Evolutionary conservation across 1,139 yeast genomes (phyloP), one percentile per base, ranked within the genome.

Genomic region (Candida buenavistaensis): DNA sequence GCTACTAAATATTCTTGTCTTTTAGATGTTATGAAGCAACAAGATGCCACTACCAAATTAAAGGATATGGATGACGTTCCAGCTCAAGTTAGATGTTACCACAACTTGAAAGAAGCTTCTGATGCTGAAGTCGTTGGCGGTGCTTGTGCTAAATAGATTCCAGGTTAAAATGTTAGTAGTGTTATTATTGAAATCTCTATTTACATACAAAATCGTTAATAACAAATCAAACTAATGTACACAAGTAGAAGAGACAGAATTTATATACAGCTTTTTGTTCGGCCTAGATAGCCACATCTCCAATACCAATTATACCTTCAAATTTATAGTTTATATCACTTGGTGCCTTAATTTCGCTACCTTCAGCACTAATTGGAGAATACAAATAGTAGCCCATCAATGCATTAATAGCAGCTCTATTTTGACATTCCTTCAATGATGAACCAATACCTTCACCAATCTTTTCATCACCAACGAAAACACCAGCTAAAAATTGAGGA

Each of bases 361-460:
- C 75, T 17, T 59, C 57, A 29, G 51, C 49, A 41, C 74, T 69
- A 32, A 83, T 62, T 14, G 97, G 97, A 43, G 85, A 78, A 62
- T 90, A 92, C 54, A 94, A 75, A 64, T 92, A 92, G 82, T 95
- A 92, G 40, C 87, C 78, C 74, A 89, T 81, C 57, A 92, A 77
- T 19, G 97, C 92, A 59, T 85, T 85, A 31, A 89, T 94, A 33
- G 89, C 87, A 20, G 97, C 94, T 59, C 96, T 79, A 23, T 89
- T 85, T 60, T 89, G 86, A 28, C 97, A 97, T 64, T 92, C 98
- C 46, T 75, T 78, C 49, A 92, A 68, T 29, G 95, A 85, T n/a
- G 94, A 72, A 32, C 97, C 99, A 51, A 85, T 89, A 29, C 97
- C 97, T 63, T 92, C 97, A 35, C 97, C 97, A 39, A 92, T 70